A percentile compares a stretch with the other conserved stretches of the same genome.
These are phyloP conservation scores for Penicillium sp. DNA, from an alignment of 2,329 filamentous ascomycete genomes.

Conservation along the genomic window DNA sequence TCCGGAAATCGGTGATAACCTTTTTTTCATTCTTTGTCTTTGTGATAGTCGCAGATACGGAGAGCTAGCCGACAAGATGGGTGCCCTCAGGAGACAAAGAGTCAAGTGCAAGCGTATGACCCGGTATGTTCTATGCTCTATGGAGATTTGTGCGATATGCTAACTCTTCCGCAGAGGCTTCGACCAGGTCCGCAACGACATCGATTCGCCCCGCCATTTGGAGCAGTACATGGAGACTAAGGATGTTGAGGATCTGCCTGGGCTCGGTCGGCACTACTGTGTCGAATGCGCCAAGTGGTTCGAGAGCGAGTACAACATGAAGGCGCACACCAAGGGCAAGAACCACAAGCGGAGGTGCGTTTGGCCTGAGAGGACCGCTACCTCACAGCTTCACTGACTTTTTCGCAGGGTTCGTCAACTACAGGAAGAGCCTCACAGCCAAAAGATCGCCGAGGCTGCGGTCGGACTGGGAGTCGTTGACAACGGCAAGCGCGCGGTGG, in stretches of 20 bases:
- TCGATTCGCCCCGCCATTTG: slow-evolving; percentile 76
- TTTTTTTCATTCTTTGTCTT: slow-evolving; percentile 21
- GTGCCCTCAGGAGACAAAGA: slow-evolving; percentile 54
- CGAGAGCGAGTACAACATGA: slow-evolving; percentile 75
- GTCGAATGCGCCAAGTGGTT: slow-evolving; percentile 95
- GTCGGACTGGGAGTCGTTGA: slow-evolving; percentile 65
- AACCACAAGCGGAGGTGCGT: slow-evolving; percentile 83
- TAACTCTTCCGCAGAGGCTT: slow-evolving; percentile 64
- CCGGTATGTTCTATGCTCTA: slow-evolving; percentile 49
- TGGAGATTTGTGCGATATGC: background rate
- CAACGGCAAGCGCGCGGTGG: slow-evolving; percentile 54
- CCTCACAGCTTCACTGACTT: slow-evolving; percentile 8
- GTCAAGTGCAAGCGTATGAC: slow-evolving; percentile 72
- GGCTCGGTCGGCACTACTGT: slow-evolving; percentile 82
- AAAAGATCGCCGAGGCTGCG: slow-evolving; percentile 81
- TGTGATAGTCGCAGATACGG: slow-evolving; percentile 13
- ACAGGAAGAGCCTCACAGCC: slow-evolving; percentile 79
- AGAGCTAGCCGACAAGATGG: slow-evolving; percentile 54
- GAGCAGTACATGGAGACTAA: slow-evolving; percentile 75
- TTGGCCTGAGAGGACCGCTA: slow-evolving; percentile 4
- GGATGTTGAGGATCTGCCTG: slow-evolving; percentile 80
- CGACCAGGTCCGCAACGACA: slow-evolving; percentile 85
- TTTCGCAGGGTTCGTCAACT: slow-evolving; percentile 70
- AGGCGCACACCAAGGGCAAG: slow-evolving; percentile 78
- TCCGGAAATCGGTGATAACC: slow-evolving; percentile 39